Conservation (phyloP, 2,329 filamentous ascomycete species). For the Penicillium glabrum region DNA sequence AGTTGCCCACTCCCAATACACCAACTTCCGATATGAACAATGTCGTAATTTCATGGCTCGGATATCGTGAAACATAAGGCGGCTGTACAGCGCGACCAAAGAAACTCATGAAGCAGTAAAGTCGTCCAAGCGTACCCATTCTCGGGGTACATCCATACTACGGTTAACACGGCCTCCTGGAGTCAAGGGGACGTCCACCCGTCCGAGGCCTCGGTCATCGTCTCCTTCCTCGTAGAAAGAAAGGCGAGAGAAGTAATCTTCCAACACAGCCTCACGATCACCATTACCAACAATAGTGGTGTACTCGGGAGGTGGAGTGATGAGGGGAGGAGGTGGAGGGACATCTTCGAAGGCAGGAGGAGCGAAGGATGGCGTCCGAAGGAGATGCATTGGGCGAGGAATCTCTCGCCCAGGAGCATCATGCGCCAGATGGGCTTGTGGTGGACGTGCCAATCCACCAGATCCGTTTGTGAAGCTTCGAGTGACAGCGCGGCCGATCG, state of each 20-base stretch:
- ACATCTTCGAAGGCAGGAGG: conserved; percentile 86
- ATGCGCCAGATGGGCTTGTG: conserved; percentile 50
- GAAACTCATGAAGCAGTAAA: conserved; percentile 19
- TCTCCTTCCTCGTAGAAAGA: conserved; percentile 64
- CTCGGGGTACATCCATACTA: conserved; percentile 63
- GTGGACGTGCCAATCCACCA: conserved; percentile 46
- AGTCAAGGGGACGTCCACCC: conserved; percentile 61
- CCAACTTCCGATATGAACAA: conserved; percentile 13
- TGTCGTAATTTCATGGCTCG: conserved; percentile 24
- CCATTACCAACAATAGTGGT: conserved; percentile 70
- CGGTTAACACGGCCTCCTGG: conserved; percentile 62
- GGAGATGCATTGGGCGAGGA: conserved; percentile 75
- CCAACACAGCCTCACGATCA: conserved; percentile 67
- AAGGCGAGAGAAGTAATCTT: conserved; percentile 83
- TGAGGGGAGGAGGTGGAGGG: conserved; percentile 67
- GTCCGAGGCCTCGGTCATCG: conserved; percentile 46
- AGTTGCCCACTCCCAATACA: conserved; percentile 5
- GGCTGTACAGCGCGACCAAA: conserved; percentile 2
- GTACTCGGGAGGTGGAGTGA: conserved; percentile 84
- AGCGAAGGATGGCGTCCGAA: conserved; percentile 81
- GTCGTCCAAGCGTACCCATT: conserved; percentile 49
- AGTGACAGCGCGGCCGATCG: conserved; percentile 21
- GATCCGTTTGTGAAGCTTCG: conserved; percentile 43
- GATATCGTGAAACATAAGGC: conserved; percentile 12
- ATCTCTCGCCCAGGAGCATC: conserved; percentile 47